Conservation (phyloP, 129 eudicot genomes). For the Silybum marianum region DNA sequence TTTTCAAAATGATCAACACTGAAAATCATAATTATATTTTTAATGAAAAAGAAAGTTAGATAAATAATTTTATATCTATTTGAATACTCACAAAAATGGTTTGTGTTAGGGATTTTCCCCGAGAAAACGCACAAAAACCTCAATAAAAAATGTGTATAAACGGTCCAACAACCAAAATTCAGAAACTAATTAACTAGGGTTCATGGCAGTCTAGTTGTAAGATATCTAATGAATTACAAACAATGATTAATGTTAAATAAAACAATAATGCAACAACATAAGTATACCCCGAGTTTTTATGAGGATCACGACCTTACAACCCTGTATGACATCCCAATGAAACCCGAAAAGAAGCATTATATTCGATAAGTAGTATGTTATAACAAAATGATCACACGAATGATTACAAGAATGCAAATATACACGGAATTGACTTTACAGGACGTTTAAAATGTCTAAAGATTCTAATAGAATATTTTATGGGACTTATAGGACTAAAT, state of each 20-base stretch:
- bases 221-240: background rate
- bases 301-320: background rate
- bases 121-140: background rate
- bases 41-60: no score
- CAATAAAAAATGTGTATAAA: background rate
- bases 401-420: background rate
- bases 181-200: background rate
- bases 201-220: no score
- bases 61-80: no score
- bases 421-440: no score
- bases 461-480: no score
- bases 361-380: background rate
- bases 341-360: background rate
- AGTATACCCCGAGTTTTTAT: background rate
- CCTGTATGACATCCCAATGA: background rate
- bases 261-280: background rate
- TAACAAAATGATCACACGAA: background rate
- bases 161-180: background rate
- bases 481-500: no score
- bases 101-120: background rate
- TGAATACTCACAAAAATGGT: background rate
- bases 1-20: background rate
- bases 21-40: no score
- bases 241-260: no score
- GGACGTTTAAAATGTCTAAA: background rate